These are phyloP conservation scores for Trichoderma orchidacearum DNA, from an alignment of 495 filamentous ascomycete genomes.

Conservation along the genomic window DNA sequence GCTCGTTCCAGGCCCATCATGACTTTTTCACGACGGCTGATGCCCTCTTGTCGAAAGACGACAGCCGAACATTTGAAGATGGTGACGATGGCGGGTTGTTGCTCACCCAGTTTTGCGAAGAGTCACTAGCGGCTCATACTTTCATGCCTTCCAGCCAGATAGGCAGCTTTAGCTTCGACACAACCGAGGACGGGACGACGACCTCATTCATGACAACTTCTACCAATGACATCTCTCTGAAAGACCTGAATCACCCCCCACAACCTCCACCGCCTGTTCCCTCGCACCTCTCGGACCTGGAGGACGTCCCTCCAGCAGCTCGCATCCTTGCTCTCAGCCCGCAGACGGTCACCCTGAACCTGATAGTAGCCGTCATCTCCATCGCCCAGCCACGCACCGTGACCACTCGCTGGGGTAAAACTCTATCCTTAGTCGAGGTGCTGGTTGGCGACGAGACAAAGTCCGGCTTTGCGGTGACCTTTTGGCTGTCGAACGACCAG, in stretches of 20 bases:
- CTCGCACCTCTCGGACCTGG: conserved; percentile 46
- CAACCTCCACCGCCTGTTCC: background rate
- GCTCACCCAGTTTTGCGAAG: conserved; percentile 46
- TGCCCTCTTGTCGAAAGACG: conserved; percentile 13
- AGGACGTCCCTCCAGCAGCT: conserved; percentile 53
- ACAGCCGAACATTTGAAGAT: conserved; percentile 3
- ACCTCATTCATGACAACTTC: conserved; percentile 3
- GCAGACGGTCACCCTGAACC: conserved; percentile 64
- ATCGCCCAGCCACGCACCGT: conserved; percentile 48
- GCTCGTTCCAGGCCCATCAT: conserved; percentile 4
- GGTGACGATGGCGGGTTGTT: conserved; percentile 10
- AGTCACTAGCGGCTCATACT: conserved; percentile 50
- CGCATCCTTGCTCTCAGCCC: conserved; percentile 57
- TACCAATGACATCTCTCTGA: conserved; percentile 2
- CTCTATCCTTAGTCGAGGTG: conserved; percentile 57
- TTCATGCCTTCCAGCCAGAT: conserved; percentile 34
- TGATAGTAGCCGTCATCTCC: conserved; percentile 67
- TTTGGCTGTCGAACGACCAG: conserved; percentile 51
- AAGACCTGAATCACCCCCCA: background rate
- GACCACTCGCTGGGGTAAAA: conserved; percentile 35
- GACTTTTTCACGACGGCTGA: conserved; percentile 32
- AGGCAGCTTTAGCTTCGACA: conserved; percentile 11
- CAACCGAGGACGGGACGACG: conserved; percentile 12
- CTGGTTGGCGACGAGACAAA: conserved; percentile 79
- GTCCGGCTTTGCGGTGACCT: conserved; percentile 67